Base-by-base conservation (phyloP, 2,329 filamentous ascomycete species). In the Chrysoporthe cubensis region DNA sequence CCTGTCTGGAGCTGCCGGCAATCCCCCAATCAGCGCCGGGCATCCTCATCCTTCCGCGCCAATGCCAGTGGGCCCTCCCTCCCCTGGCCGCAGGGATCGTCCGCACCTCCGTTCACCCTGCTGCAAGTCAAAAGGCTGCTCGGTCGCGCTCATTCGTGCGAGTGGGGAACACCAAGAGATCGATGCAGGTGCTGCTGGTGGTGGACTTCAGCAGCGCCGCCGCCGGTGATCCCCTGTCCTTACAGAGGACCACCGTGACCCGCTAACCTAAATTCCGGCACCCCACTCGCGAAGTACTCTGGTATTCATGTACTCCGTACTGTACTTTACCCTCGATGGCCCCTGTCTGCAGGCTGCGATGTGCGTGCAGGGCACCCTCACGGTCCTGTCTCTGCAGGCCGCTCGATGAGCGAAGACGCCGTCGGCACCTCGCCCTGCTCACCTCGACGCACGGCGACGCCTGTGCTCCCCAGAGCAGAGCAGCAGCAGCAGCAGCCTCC, bases 241-340 rank as follows among this genome's bases (percentile, higher is more conserved):
- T 16, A 65, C 62, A 34, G 58, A 65, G 62, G 65, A 67, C 57
- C 65, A 67, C 65, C 61, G 60, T 48, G 65, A 54, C 54, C 65
- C 66, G 56, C 68, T 62, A 69, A 69, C 68, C 65, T 69, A 68
- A 68, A 69, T 50, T 67, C 65, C 60, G 64, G 18, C 52, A 61
- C 46, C 67, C 61, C 65, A 65, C 62, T 61, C 65, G 4, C 52
- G 32, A 65, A 52, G 44, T 61, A 60, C 43, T 52, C 50, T 42
- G 54, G 54, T 67, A 59, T 44, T 14, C 18, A 26, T 54, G 54
- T 58, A 40, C 54, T 40, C 7, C 18, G 14, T 57, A 40, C 18
- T 26, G 26, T 26, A 26, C 32, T 5, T 18, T 14, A 11, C 18
- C 40, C 48, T 32, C 40, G n/a, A 11, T 21, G 18, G 61, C 65